These are phyloP conservation scores for Fonsecaea pugnacius DNA, from an alignment of 2,329 filamentous ascomycete species.

Conservation along the genomic window DNA sequence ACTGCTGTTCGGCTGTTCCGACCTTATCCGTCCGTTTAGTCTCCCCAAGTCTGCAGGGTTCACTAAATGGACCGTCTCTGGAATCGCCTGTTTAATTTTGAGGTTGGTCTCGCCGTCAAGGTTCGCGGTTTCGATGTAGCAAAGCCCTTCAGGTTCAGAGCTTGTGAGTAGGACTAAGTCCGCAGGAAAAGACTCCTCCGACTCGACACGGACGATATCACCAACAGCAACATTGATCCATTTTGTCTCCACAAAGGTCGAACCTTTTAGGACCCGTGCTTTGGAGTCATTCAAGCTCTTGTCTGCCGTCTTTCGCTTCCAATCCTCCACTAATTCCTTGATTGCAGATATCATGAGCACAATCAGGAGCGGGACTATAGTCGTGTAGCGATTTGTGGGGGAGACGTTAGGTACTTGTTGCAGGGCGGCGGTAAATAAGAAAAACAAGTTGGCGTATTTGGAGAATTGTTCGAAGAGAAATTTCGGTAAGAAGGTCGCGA, in stretches of 20 bases:
- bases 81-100: slow-evolving; percentile 97
- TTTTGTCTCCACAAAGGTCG: slow-evolving; percentile 80
- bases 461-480: slow-evolving; percentile 98
- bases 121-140: slow-evolving; percentile 98
- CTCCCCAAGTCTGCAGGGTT: slow-evolving; percentile 84
- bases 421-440: slow-evolving; percentile 92
- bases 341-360: slow-evolving; percentile 92
- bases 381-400: slow-evolving; percentile 93
- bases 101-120: slow-evolving; percentile 97
- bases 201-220: slow-evolving; percentile 90
- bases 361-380: slow-evolving; percentile 88
- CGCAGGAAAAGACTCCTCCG: slow-evolving; percentile 91
- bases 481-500: slow-evolving; percentile 90
- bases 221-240: slow-evolving; percentile 95
- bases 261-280: slow-evolving; percentile 79
- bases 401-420: slow-evolving; percentile 96
- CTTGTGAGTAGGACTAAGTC: slow-evolving; percentile 90
- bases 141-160: slow-evolving; percentile 94
- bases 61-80: slow-evolving; percentile 86
- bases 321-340: slow-evolving; percentile 94
- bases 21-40: slow-evolving; percentile 82
- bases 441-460: slow-evolving; percentile 98
- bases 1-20: slow-evolving; percentile 97
- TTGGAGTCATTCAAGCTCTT: slow-evolving; percentile 85
- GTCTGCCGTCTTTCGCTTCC: slow-evolving; percentile 84